Percentiles rank a stretch among this genome's conserved stretches.
Conservation (phyloP, 2,329 filamentous ascomycete species). For the Stagonosporopsis cucurbitacearum region DNA sequence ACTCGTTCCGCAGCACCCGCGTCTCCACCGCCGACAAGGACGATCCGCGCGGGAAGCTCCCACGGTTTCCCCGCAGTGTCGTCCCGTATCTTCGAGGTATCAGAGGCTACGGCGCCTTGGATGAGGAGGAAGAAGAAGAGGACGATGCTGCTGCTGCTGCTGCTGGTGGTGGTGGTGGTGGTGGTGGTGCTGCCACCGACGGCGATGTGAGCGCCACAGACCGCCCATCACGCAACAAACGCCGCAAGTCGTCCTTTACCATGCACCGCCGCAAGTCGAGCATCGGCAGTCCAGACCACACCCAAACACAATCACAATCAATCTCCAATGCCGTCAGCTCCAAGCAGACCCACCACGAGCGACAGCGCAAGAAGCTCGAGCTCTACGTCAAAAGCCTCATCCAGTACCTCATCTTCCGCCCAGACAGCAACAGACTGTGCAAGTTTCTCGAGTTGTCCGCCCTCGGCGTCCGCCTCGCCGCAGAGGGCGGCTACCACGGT, state of each 20-base stretch:
- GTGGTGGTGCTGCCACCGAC: conserved; percentile 62
- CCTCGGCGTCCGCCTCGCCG: conserved; percentile 88
- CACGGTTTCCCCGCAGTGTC: conserved; percentile 85
- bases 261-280: conserved; percentile 67
- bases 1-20: conserved; percentile 77
- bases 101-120: conserved; percentile 65
- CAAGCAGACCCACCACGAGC: conserved; percentile 73
- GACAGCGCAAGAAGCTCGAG: conserved; percentile 83
- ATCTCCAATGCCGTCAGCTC: conserved; percentile 47
- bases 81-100: conserved; percentile 88
- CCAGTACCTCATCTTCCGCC: conserved; percentile 93
- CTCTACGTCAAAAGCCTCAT: conserved; percentile 93
- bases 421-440: conserved; percentile 93
- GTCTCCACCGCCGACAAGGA: conserved; percentile 58
- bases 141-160: conserved; percentile 60
- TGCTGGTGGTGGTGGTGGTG: conserved; percentile 57
- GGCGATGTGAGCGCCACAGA: conserved; percentile 75
- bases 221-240: conserved; percentile 59
- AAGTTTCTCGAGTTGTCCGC: conserved; percentile 96
- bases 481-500: conserved; percentile 95
- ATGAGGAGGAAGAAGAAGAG: conserved; percentile 78
- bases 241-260: conserved; percentile 62
- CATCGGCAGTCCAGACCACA: conserved; percentile 46
- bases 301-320: conserved; percentile 31
- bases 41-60: conserved; percentile 75